These are phyloP conservation scores for Abelmoschus esculentus DNA, from an alignment of 345 rosid genomes.

Conservation along the genomic window DNA sequence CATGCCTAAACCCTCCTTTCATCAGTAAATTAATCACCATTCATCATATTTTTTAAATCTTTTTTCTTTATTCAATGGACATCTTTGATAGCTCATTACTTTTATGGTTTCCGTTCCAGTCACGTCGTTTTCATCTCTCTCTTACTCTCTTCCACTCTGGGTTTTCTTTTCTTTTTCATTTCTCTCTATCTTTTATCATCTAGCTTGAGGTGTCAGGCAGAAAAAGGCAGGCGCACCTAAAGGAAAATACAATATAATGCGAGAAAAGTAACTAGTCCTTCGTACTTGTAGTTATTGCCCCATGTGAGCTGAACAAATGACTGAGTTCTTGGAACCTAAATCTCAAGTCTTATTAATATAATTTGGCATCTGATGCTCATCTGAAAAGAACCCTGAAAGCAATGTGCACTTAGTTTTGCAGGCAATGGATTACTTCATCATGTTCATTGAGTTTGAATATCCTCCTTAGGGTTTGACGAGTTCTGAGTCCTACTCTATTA, in stretches of 20 bases:
- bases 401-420: too few species aligned
- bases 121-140: slow-evolving; percentile 43
- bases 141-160: slow-evolving; percentile 7
- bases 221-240: slow-evolving; percentile 34
- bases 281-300: neutral
- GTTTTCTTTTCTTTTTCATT: neutral
- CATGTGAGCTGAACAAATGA: neutral
- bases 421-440: too few species aligned
- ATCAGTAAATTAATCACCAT: slow-evolving; percentile 18
- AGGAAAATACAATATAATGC: slow-evolving; percentile 4
- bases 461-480: neutral
- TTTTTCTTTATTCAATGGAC: slow-evolving; percentile 29
- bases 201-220: slow-evolving; percentile 24
- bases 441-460: too few species aligned
- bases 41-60: slow-evolving; percentile 2
- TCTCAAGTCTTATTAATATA: neutral
- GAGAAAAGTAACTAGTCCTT: neutral
- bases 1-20: too few species aligned
- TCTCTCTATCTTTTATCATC: slow-evolving; percentile 22
- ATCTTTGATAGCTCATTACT: slow-evolving; percentile 23
- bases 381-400: neutral
- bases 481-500: neutral
- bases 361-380: neutral
- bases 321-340: neutral
- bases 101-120: slow-evolving; percentile 45